These are phyloP conservation scores for Coemansia erecta DNA, from an alignment of 192 early-diverging fungal genomes.

Conservation along the genomic window DNA sequence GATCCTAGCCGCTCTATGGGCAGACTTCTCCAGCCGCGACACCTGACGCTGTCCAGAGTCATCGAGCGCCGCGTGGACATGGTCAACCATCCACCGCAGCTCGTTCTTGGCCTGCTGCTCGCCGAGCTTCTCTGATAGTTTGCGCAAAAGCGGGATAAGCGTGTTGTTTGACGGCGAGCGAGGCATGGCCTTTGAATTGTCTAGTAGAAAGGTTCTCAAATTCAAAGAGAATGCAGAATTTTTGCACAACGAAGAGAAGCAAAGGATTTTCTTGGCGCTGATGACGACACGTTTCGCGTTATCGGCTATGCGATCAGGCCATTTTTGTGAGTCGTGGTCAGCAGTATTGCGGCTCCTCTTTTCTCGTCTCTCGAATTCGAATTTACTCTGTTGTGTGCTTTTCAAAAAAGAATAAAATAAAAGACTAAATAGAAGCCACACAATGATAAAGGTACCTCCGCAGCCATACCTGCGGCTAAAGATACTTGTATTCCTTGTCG, in stretches of 20 bases:
- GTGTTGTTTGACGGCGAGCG: conserved; percentile 43
- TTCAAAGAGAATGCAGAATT: background rate
- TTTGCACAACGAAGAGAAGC: too few relatives aligned
- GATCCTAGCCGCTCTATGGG: conserved; percentile 18
- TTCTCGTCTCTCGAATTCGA: too few relatives aligned
- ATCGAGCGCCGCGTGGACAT: conserved; percentile 21
- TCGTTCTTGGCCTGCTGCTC: conserved; percentile 40
- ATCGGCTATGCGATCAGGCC: too few relatives aligned
- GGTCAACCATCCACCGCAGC: conserved; percentile 40
- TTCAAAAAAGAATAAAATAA: too few relatives aligned
- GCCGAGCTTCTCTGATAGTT: conserved; percentile 32
- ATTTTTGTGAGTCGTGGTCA: too few relatives aligned
- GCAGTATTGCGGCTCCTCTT: too few relatives aligned
- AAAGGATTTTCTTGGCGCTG: too few relatives aligned
- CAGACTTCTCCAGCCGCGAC: background rate
- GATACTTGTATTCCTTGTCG: conserved; percentile 19
- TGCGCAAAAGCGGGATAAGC: conserved; percentile 27
- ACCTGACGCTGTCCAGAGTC: conserved; percentile 5
- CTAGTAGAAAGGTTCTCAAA: background rate
- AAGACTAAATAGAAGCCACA: conserved; percentile 2
- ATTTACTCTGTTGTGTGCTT: too few relatives aligned
- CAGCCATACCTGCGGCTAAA: conserved; percentile 16
- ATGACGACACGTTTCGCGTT: too few relatives aligned
- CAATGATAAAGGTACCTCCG: conserved; percentile 16
- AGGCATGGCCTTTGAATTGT: conserved; percentile 17